These are phyloP conservation scores for Diaporthe velutina DNA, from an alignment of 2,329 filamentous ascomycete species.

Conservation along the genomic window DNA sequence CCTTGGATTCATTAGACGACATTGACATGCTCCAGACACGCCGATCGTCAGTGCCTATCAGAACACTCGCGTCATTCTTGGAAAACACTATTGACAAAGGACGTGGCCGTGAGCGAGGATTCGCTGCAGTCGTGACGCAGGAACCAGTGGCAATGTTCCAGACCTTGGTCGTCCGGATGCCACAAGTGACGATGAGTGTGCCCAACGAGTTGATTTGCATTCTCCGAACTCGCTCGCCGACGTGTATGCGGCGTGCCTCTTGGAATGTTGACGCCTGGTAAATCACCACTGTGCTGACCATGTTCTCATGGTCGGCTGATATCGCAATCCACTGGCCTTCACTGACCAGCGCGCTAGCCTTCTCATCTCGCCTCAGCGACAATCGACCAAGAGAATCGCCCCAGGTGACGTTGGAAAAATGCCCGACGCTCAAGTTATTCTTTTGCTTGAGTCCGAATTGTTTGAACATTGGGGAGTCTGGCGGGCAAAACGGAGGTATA, in stretches of 20 bases:
- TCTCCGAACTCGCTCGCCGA: conserved; percentile 42
- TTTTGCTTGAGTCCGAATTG: conserved; percentile 47
- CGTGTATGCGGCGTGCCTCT: conserved; percentile 40
- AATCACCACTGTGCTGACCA: conserved; percentile 38
- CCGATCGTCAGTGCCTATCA: conserved; percentile 45
- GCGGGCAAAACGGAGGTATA: conserved; percentile 55
- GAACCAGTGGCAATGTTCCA: conserved; percentile 46
- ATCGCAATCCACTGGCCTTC: conserved; percentile 40
- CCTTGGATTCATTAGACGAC: background rate
- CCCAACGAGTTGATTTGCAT: conserved; percentile 44
- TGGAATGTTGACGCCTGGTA: conserved; percentile 44
- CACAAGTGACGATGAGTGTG: conserved; percentile 46
- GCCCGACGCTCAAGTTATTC: conserved; percentile 39
- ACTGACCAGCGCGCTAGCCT: conserved; percentile 37
- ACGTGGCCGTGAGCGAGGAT: conserved; percentile 42
- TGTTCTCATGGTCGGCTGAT: background rate
- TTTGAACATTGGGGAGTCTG: conserved; percentile 49
- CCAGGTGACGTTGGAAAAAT: conserved; percentile 41
- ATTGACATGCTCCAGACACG: conserved; percentile 42
- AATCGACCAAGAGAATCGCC: conserved; percentile 46
- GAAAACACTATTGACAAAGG: conserved; percentile 45
- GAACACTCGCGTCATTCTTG: conserved; percentile 40
- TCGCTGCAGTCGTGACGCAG: conserved; percentile 43
- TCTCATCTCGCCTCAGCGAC: conserved; percentile 26
- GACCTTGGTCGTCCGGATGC: conserved; percentile 45